Percentiles rank a stretch among this genome's conserved stretches.
These are phyloP conservation scores for Sphagnum magellanicum DNA, from an alignment of 228 moss, liverwort and hornwort species.

Conservation along the genomic window DNA sequence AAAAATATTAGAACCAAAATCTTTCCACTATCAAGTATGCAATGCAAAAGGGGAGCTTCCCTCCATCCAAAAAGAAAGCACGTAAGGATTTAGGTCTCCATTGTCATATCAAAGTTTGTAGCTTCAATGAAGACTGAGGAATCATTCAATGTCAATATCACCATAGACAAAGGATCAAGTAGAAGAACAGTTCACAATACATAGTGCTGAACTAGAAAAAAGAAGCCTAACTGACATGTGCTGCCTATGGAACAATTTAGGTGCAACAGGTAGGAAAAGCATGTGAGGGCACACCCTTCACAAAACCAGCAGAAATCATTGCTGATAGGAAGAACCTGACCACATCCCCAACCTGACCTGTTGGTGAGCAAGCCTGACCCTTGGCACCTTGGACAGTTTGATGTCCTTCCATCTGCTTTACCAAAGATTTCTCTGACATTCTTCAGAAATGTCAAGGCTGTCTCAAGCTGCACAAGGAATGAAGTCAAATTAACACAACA, in stretches of 20 bases:
- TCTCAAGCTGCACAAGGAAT: conserved; percentile 20
- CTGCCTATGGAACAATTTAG: too few relatives aligned
- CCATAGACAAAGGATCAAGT: not conserved
- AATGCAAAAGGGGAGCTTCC: not conserved
- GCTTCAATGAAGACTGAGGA: not conserved
- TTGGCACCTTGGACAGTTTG: conserved; percentile 57
- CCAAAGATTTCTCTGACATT: conserved; percentile 30
- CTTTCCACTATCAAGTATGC: not conserved
- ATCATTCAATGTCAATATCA: not conserved
- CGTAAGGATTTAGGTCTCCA: not conserved
- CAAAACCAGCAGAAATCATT: conserved; percentile 72
- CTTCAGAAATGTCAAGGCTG: conserved; percentile 25
- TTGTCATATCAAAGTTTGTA: not conserved
- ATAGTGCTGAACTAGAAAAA: too few relatives aligned
- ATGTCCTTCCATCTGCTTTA: conserved; percentile 35
- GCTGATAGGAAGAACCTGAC: conserved; percentile 11
- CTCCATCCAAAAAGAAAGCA: not conserved
- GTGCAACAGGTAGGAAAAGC: not conserved
- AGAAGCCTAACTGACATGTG: too few relatives aligned
- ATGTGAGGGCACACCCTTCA: conserved; percentile 45
- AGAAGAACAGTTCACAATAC: too few relatives aligned
- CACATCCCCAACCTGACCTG: conserved; percentile 23
- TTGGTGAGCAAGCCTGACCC: conserved; percentile 48
- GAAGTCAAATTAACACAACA: too few relatives aligned
- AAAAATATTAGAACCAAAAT: not conserved